Conservation (phyloP, 176 grass and related monocot species). For the Avena insularis region DNA sequence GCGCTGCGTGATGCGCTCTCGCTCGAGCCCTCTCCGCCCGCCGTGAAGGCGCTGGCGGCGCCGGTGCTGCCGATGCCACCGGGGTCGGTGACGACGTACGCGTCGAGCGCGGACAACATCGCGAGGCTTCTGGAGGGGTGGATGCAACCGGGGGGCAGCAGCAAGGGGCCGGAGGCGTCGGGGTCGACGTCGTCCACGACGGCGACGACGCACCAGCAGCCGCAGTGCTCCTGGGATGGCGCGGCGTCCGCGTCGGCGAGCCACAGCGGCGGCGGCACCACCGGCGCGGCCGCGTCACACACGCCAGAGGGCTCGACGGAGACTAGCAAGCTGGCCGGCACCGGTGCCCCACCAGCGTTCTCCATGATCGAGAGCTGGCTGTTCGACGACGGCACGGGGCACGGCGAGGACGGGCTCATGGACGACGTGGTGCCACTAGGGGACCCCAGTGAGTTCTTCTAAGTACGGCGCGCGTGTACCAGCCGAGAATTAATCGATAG, state of each 20-base stretch:
- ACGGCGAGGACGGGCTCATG: constrained; percentile 65
- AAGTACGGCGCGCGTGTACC: constrained; percentile 50
- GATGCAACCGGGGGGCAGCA: constrained; percentile 50
- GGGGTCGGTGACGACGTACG: constrained; percentile 62
- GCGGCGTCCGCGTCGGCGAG: constrained; percentile 56
- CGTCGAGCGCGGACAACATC: constrained; percentile 91
- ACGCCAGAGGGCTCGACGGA: constrained; percentile 61
- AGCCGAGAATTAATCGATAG: constrained; percentile 36
- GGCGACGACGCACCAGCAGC: constrained; percentile 46
- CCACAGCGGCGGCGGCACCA: constrained; percentile 43
- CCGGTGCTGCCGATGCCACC: neutral
- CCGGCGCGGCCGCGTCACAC: neutral
- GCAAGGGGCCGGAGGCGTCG: constrained; percentile 50
- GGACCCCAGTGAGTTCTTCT: constrained; percentile 76
- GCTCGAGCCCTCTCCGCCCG: constrained; percentile 44
- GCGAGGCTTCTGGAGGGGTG: constrained; percentile 81
- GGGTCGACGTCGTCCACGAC: constrained; percentile 54
- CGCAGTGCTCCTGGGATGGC: constrained; percentile 56
- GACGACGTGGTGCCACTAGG: constrained; percentile 72
- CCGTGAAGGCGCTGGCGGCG: neutral
- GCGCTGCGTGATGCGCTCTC: constrained; percentile 85
- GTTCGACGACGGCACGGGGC: constrained; percentile 73
- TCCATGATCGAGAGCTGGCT: constrained; percentile 93
- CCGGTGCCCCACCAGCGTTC: constrained; percentile 48
- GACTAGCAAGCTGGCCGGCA: constrained; percentile 60